Conservation (phyloP, 768 basidiomycete species). For the Lactarius akahatsu region DNA sequence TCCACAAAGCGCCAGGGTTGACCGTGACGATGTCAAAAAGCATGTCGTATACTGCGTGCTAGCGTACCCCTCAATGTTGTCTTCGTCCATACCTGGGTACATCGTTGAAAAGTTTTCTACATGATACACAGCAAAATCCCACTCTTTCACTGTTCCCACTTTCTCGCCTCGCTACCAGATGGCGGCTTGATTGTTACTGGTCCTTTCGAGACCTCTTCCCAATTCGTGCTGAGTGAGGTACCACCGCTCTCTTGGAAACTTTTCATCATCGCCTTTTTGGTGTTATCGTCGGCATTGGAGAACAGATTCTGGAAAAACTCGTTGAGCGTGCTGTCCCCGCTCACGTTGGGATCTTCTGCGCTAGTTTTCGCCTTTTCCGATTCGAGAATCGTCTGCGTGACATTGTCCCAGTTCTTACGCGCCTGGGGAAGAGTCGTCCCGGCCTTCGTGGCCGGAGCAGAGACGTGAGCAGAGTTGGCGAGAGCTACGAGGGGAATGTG, state of each 20-base stretch:
- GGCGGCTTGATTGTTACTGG: slow-evolving; percentile 81
- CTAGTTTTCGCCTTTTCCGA: slow-evolving; percentile 66
- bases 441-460: slow-evolving; percentile 34
- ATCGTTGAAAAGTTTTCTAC: slow-evolving; percentile 3
- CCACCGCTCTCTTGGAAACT: slow-evolving; percentile 94
- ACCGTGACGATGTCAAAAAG: neutral
- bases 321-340: slow-evolving; percentile 85
- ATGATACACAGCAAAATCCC: slow-evolving; percentile 15
- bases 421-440: slow-evolving; percentile 42
- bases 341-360: slow-evolving; percentile 84
- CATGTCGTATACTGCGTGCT: neutral
- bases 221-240: slow-evolving; percentile 93
- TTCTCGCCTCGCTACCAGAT: slow-evolving; percentile 78
- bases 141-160: slow-evolving; percentile 48
- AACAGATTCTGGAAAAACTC: slow-evolving; percentile 91
- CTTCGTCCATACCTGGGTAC: slow-evolving; percentile 1
- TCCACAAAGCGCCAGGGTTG: slow-evolving; percentile 62
- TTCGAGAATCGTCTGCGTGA: slow-evolving; percentile 65
- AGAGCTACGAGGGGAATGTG: slow-evolving; percentile 32
- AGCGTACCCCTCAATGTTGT: neutral
- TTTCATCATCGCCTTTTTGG: slow-evolving; percentile 96
- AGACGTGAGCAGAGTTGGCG: slow-evolving; percentile 32
- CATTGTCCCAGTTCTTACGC: slow-evolving; percentile 87
- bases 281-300: slow-evolving; percentile 87
- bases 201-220: slow-evolving; percentile 79